Base-by-base conservation (phyloP, 768 basidiomycete genomes). In the Suillus luteus region DNA sequence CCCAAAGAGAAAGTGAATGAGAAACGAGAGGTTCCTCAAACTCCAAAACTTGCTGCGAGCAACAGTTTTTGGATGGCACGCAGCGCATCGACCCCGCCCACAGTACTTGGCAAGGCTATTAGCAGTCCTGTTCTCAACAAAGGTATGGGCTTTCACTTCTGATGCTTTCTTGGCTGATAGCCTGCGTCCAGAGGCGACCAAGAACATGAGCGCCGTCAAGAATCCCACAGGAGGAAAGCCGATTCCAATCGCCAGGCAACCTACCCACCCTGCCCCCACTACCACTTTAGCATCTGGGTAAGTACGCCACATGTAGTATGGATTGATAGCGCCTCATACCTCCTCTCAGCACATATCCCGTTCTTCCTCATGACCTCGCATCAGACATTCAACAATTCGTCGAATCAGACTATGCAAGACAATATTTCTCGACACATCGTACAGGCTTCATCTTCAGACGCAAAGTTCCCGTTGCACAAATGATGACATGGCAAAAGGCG, bases 401-500 rank as follows among this genome's bases (percentile, higher is more conserved):
- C 5, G 86, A 92, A 70, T 90, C 90, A 0, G 90, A 93, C 43
- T 97, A 91, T 73, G 93, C 95, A 41, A 82, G 81, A 54, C 89
- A 88, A 67, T 96, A 96, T 73, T 96, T 98, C 72, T 92, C 94
- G 19, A 94, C 88, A 1, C 93, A 95, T 69, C 85, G 89, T n/a
- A 91, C 87, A 9, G 95, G 95, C 0, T 89, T 96, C 71, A 89
- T 95, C 63, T 95, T 95, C 76, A 83, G 85, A 65, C 84, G 93
- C 54, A 86, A 82, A 65, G 85, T 96, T 2, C 94, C 95, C 1
- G 85, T 96, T 4, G 87, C 83, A 27, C 89, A 93, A 71, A 85
- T 96, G 78, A 95, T 97, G 92, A 83, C 86, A 55, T 96, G 94
- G 93, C 95, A 96, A 74, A 93, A 90, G 83, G 88, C 86, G 60